Base-by-base conservation (phyloP, 176 grass and related monocot species). In the Musa schizocarpa region DNA sequence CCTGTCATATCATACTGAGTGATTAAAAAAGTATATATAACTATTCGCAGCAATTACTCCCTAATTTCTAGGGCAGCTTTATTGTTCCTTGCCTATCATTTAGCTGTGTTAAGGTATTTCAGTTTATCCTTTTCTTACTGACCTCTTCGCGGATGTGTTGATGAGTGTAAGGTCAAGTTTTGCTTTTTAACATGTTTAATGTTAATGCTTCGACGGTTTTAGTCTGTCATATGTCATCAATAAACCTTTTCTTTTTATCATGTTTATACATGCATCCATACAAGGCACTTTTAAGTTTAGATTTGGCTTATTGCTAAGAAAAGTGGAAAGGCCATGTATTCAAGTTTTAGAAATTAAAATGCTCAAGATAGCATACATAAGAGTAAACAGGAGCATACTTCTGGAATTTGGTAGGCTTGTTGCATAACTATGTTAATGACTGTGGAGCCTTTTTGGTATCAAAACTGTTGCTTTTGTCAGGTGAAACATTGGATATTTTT, bases 1-100 rank as follows among this genome's bases (percentile, higher is more conserved):
- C 48, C 25, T 70, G 25, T 50, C 17, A 27, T 80, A 70, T 63
- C 5, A 48, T 80, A 54, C 52, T 74, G 2, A 53, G 25, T 80
- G 12, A 11, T 50, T 10, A 11, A 29, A 70, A 9, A 3, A 43
- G 16, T 34, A 34, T 34, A 13, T 12, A 29, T 67, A 6, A 67
- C 1, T 22, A 13, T 67, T 27, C 34, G 0, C 34, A 23, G 13
- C 23, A 67, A 34, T 25, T 29, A 24, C 16, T 6, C 5, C 23
- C 3, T 70, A 48, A 9, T 49, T 43, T 26, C n/a, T 22, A 34
- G 10, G 12, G 13, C 5, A 67, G 13, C 12, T 67, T 11, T 14
- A 70, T 19, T 14, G n/a, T 20, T n/a, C 13, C n/a, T 50, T 70
- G 34, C 68, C 6, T 70, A 43, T 43, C 68, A 70, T 50, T 50